A percentile compares a stretch with the other conserved stretches of the same genome.
These are phyloP conservation scores for Solanum arcanum DNA, from an alignment of 257 asterid species.

Conservation along the genomic window DNA sequence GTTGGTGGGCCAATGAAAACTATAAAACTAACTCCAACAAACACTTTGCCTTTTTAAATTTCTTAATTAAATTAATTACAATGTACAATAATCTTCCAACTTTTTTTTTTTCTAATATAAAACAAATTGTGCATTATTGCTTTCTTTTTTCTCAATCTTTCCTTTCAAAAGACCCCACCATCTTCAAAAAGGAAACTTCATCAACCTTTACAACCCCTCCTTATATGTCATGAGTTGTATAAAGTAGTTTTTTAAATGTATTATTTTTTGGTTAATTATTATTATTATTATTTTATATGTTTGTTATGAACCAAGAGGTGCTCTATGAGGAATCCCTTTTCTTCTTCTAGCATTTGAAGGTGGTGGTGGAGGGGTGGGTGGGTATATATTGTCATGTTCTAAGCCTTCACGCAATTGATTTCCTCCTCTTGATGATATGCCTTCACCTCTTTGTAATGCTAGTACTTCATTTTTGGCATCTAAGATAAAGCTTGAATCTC, in stretches of 20 bases:
- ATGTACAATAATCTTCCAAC: conserved; percentile 39
- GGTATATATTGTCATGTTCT: conserved; percentile 69
- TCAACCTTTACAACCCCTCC: conserved; percentile 1
- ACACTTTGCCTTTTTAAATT: conserved; percentile 37
- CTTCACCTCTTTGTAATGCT: conserved; percentile 43
- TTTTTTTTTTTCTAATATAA: conserved; percentile 20
- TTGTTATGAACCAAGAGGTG: conserved; percentile 68
- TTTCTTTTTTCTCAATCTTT: conserved; percentile 10
- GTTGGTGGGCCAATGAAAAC: conserved; percentile 69
- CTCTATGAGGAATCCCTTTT: conserved; percentile 94
- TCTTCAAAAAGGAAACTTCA: conserved; percentile 7
- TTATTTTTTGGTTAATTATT: not conserved
- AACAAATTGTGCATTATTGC: conserved; percentile 44
- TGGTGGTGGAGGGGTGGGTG: conserved; percentile 76
- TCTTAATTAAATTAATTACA: conserved; percentile 23
- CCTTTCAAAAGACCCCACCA: conserved; percentile 14
- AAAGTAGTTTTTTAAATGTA: conserved; percentile 4
- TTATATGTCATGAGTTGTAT: conserved; percentile 34
- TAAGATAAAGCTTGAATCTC: conserved; percentile 57
- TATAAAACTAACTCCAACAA: conserved; percentile 61
- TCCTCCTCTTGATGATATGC: conserved; percentile 37
- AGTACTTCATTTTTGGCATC: conserved; percentile 35
- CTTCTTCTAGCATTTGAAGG: conserved; percentile 79
- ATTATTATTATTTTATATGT: not conserved
- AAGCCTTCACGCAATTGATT: conserved; percentile 69